Evolutionary conservation across 2,329 filamentous ascomycete genomes (phyloP), one percentile per base, ranked within the genome.

Genomic region (Calonectria ilicicola): DNA sequence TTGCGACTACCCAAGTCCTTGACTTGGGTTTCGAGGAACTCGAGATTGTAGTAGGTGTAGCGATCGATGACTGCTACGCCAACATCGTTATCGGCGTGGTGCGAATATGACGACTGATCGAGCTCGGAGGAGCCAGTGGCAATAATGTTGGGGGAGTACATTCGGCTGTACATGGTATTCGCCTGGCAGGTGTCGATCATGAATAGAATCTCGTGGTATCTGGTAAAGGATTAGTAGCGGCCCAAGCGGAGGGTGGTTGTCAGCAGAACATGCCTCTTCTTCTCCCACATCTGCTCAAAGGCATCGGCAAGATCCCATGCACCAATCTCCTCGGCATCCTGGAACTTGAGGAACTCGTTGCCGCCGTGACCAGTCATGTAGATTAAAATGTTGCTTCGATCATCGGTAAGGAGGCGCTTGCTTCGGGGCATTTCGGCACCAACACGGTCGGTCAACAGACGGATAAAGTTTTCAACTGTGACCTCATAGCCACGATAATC

Each of bases 131-230:
- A 98, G n/a, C 97, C 97, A 0, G 97, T 99, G 0, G 97, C 97
- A 80, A 99, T 95, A 80, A 99, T 98, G 81, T 98, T 98, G 60
- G 96, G 96, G 6, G 95, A 98, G 87, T 99, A 99, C 81, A 99
- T 95, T 80, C 98, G 96, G 82, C 93, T 96, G 86, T 98, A 99
- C 95, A 99, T 98, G 38, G 97, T 99, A 84, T 99, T 99, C 68
- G 97, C 97, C 86, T 99, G 97, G 86, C 97, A 99, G 0, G 97
- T 99, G 84, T 99, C 97, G 85, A 99, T 99, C 97, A 99, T 99
- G 88, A 99, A 99, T 70, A 99, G 91, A 78, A 99, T 92, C 85
- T 99, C 97, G 83, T 98, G 95, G 85, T 98, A 99, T 82, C 93
- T 94, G 60, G 27, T 23, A 35, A 67, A 8, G 51, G 77, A 71